Percentiles rank a stretch among this genome's conserved stretches.
Conservation (phyloP, 176 grass and related monocot species). For the Aechmea fasciata region DNA sequence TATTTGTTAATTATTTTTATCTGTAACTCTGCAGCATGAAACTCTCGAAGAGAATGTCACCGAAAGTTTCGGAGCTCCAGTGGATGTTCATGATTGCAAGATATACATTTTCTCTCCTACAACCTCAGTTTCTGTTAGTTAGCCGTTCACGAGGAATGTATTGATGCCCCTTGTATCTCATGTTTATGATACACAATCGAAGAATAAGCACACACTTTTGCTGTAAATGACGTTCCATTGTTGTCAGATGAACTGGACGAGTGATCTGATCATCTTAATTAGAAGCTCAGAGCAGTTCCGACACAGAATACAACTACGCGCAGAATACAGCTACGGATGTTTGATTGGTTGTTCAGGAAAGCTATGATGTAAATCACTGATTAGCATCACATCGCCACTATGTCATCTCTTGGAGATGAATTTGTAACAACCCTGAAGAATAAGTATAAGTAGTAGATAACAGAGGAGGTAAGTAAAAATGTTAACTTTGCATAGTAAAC, state of each 20-base stretch:
- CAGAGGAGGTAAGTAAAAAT: too few relatives aligned
- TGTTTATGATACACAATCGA: not conserved
- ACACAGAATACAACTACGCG: too few relatives aligned
- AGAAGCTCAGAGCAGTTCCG: not conserved
- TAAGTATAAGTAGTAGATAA: too few relatives aligned
- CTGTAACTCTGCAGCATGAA: conserved; percentile 43
- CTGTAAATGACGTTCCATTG: not conserved
- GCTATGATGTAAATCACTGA: too few relatives aligned
- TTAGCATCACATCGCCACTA: too few relatives aligned
- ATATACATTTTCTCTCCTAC: conserved; percentile 53
- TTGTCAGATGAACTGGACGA: not conserved
- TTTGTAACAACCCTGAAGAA: too few relatives aligned
- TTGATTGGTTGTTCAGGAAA: too few relatives aligned
- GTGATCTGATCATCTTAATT: not conserved
- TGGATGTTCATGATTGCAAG: conserved; percentile 64
- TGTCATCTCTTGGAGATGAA: too few relatives aligned
- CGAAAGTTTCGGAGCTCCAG: conserved; percentile 41
- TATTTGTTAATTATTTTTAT: too few relatives aligned
- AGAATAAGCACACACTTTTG: not conserved
- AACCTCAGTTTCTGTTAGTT: conserved; percentile 22
- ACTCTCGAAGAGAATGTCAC: conserved; percentile 31
- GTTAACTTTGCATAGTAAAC: too few relatives aligned
- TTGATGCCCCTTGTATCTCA: not conserved
- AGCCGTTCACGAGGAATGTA: not conserved
- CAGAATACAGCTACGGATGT: too few relatives aligned